Evolutionary conservation across 441 rosid species (phyloP), one percentile per base, ranked within the genome.

Genomic region (Erodium moschatum): DNA sequence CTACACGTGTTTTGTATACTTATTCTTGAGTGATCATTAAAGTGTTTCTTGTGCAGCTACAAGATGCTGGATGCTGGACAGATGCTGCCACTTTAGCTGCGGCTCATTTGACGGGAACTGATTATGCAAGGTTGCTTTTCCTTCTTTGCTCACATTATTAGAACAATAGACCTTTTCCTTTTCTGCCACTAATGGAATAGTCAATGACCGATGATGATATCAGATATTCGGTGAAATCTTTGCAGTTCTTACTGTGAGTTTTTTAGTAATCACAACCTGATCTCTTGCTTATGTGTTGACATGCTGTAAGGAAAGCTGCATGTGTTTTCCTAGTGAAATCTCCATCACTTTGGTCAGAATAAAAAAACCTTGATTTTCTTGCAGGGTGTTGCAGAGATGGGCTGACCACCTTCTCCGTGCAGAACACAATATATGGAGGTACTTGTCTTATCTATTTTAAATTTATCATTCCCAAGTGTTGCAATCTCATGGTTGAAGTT

Each of bases 31-130:
- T 60, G 50, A 70, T 61, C 9, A 15, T 52, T 27, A 27, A 27
- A 64, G 61, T 24, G 13, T 65, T 46, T 68, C 66, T 64, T 76
- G 38, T 84, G 83, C 86, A 91, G 98, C 84, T 94, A 8, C 98
- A 94, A 89, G 98, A 94, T 88, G 95, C 98, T 67, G 98, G 98
- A 66, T 84, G 91, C 76, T 93, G 98, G 98, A 93, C 96, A 0
- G 98, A 93, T 78, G 98, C 98, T 73, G 98, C 96, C 18, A 91
- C 98, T 71, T 88, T 94, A 81, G 96, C 97, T 69, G 93, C 98
- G 68, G 84, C 98, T 12, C 96, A 94, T 81, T 81, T 94, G 78
- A 84, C 78, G 78, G 98, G 98, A 78, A 86, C 98, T 67, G 98
- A 94, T 81, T 91, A 94, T 87, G 95, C 98, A 70, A 91, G 97